Conservation (phyloP, 2,329 filamentous ascomycete species). For the Cryphonectria carpinicola region DNA sequence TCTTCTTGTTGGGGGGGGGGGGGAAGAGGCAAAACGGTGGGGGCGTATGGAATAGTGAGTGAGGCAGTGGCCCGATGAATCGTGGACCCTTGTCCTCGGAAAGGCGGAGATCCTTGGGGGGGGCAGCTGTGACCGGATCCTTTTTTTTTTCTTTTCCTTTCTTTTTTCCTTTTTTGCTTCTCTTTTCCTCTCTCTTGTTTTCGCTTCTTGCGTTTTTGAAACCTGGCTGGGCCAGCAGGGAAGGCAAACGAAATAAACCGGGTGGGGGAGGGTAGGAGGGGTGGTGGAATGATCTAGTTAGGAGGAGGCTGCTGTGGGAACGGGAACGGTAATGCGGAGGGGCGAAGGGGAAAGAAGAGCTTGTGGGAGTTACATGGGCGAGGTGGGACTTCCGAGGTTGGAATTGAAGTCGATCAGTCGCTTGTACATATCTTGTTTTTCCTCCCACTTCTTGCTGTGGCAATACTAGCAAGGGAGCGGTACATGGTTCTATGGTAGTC, state of each 20-base stretch:
- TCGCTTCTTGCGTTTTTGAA: background rate
- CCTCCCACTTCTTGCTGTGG: background rate
- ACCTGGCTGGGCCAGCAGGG: background rate
- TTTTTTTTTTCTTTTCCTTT: background rate
- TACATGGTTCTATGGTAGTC: background rate
- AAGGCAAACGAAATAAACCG: background rate
- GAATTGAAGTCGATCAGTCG: background rate
- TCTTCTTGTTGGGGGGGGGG: constrained; percentile 14
- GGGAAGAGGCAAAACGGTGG: constrained; percentile 16
- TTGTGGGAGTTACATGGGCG: background rate
- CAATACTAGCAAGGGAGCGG: background rate
- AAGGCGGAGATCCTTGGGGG: constrained; percentile 7
- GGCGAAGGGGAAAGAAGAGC: background rate
- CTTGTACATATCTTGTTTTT: background rate
- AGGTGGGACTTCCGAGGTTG: constrained; percentile 4
- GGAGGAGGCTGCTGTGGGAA: background rate
- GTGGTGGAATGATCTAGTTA: background rate
- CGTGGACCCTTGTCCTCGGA: constrained; percentile 12
- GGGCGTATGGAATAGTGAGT: constrained; percentile 7
- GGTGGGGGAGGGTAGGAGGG: background rate
- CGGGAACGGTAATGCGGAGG: background rate
- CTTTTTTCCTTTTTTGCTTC: background rate
- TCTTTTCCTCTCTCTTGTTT: background rate
- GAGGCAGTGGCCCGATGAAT: constrained; percentile 14
- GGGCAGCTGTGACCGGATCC: background rate